Evolutionary conservation across 495 filamentous ascomycete genomes (phyloP), one percentile per base, ranked within the genome.

Genomic region (Hyaloscypha variabilis): DNA sequence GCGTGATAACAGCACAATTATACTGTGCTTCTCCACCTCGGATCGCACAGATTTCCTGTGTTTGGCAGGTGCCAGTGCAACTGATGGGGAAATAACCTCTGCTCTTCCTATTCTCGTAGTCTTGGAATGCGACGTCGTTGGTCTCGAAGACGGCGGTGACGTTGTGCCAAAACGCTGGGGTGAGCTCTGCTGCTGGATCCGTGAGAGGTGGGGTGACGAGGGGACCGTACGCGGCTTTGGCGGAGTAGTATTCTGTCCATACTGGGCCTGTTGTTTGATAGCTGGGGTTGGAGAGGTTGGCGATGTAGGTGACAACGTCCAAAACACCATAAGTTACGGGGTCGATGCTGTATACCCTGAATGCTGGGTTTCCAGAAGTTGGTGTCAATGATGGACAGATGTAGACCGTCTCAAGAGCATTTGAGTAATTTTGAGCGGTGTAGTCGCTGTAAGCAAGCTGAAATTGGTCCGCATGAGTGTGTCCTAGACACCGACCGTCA

Each of bases 121-220:
- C 67, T 29, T 77, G 64, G 67, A 83, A 83, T 0, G 76, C 64
- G 0, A 71, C 14, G 2, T 74, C 52, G 49, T 79, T 69, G 8
- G 63, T 54, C 34, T 79, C 73, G 60, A 82, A 77, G 5, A 71
- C 69, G 1, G 69, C 77, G 4, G 84, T 85, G 28, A 86, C 79
- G 70, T 84, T 82, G 70, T 86, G 83, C 84, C 84, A 86, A 74
- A 86, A 86, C 6, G 80, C 81, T 0, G 84, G 79, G 1, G 79
- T 81, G 13, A 86, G 75, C 62, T 86, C 84, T 23, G 69, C 75
- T 2, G 56, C 42, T 0, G 70, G 42, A 46, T 74, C 71, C 0
- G 71, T 73, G 6, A 78, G 58, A 2, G 81, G 77, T 23, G 80
- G 76, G 14, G 54, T 64, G 52, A 84, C 63, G 2, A 78, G 73